A percentile compares a stretch with the other conserved stretches of the same genome.
Conservation (phyloP, 2,329 filamentous ascomycete genomes). For the Fulvia fulva region DNA sequence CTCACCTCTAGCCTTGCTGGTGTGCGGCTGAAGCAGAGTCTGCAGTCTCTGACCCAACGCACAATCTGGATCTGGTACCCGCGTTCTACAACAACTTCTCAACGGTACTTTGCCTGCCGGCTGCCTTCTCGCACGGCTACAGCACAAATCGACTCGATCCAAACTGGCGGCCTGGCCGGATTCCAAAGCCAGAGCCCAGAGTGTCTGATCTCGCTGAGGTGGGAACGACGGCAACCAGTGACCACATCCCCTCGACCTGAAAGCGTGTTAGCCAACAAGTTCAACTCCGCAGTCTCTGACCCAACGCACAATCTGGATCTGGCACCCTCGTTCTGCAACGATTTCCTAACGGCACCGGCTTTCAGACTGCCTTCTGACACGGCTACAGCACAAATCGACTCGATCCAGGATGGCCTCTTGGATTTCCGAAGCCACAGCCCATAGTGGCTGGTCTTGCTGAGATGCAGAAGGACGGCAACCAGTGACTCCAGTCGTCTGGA, state of each 20-base stretch:
- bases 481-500: too few species aligned
- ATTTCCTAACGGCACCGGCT: constrained; percentile 33
- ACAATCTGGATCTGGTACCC: not conserved
- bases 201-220: too few species aligned
- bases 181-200: constrained; percentile 31
- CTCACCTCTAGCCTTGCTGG: too few species aligned
- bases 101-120: constrained; percentile 36
- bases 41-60: not conserved
- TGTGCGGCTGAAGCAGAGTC: too few species aligned
- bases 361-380: constrained; percentile 36
- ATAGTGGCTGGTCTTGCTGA: too few species aligned
- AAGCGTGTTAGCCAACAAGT: too few species aligned
- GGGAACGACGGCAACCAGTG: too few species aligned
- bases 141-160: not conserved
- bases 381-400: constrained; percentile 1
- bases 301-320: not conserved
- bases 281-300: not conserved
- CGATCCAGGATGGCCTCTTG: not conserved
- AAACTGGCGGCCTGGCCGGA: not conserved
- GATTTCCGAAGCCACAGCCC: constrained; percentile 27
- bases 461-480: too few species aligned
- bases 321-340: constrained; percentile 9
- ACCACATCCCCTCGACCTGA: too few species aligned
- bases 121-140: constrained; percentile 33
- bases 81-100: constrained; percentile 16